Conservation (phyloP, 768 basidiomycete species). For the Mycena vitilis region DNA sequence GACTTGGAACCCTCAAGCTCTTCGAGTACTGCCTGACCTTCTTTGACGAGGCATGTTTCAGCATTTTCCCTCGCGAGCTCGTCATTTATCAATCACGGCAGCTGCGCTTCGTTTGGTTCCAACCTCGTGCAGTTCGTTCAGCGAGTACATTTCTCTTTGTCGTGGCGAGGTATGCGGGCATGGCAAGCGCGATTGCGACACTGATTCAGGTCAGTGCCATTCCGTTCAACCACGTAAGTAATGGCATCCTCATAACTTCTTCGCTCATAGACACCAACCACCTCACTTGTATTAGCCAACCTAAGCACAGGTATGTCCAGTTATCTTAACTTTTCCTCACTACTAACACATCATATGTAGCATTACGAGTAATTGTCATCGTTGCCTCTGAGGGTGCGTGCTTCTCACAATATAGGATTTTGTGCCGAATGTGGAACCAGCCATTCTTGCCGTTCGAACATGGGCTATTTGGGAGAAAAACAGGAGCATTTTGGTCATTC, state of each 20-base stretch:
- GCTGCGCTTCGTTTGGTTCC: constrained; percentile 26
- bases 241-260: background rate
- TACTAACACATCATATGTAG: background rate
- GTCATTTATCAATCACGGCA: background rate
- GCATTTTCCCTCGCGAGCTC: background rate
- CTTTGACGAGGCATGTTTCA: constrained; percentile 18
- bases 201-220: constrained; percentile 9
- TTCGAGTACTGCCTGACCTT: constrained; percentile 30
- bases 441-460: constrained; percentile 38
- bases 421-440: constrained; percentile 14
- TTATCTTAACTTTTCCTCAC: background rate
- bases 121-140: background rate
- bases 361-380: constrained; percentile 20
- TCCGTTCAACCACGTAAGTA: too few relatives aligned
- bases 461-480: constrained; percentile 42
- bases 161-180: constrained; percentile 24
- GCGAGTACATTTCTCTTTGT: constrained; percentile 23
- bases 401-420: background rate
- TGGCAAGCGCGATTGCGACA: constrained; percentile 26
- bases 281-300: constrained; percentile 8
- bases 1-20: constrained; percentile 4
- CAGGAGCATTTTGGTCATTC: constrained; percentile 21
- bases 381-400: constrained; percentile 20
- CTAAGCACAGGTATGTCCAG: constrained; percentile 12
- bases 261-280: constrained; percentile 16